Evolutionary conservation across 495 filamentous ascomycete genomes (phyloP).

Genomic region (Daldinia caldariorum): DNA sequence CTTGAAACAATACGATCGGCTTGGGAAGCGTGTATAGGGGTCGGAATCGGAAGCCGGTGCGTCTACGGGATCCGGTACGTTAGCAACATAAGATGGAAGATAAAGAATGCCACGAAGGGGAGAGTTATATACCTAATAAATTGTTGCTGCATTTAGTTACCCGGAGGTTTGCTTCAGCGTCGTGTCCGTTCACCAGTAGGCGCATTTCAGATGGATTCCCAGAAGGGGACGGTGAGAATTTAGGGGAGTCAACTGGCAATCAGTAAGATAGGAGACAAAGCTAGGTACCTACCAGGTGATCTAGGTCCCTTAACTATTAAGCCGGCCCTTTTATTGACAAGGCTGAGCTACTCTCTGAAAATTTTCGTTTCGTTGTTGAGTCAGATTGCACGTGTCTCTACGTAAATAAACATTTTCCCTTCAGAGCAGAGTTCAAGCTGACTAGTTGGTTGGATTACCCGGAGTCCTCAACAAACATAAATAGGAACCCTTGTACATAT

Average conservation of each 20-base stretch:
- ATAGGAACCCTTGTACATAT: neutral
- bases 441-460: neutral
- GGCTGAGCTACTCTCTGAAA: constrained; percentile 22
- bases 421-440: neutral
- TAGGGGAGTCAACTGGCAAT: neutral
- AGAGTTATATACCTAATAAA: neutral
- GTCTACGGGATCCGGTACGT: neutral
- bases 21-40: neutral
- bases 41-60: neutral
- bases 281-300: neutral
- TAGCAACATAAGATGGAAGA: neutral
- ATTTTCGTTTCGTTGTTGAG: constrained; percentile 7
- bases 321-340: neutral
- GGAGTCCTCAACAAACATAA: neutral
- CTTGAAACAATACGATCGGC: neutral
- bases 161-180: neutral
- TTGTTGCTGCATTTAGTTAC: neutral
- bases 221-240: neutral
- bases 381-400: constrained; percentile 10
- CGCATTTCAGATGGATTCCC: neutral
- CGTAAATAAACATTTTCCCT: neutral
- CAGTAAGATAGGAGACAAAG: constrained; percentile 16
- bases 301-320: neutral
- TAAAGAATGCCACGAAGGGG: neutral
- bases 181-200: neutral